These are phyloP conservation scores for Penicillium oxalicum DNA, from an alignment of 2,329 filamentous ascomycete genomes.

Conservation along the genomic window DNA sequence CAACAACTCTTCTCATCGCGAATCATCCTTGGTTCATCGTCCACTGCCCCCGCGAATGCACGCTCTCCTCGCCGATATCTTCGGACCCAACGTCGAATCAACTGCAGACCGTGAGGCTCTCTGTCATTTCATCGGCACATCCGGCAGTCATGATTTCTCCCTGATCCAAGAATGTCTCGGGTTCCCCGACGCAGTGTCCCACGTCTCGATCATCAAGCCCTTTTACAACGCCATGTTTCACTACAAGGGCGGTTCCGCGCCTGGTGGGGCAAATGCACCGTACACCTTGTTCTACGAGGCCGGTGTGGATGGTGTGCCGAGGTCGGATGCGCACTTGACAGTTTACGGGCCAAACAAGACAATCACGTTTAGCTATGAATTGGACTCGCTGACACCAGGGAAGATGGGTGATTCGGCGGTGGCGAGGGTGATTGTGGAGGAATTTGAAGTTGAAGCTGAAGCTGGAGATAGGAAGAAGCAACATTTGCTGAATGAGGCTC, in stretches of 20 bases:
- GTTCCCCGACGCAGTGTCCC: slow-evolving; percentile 43
- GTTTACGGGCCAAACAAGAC: slow-evolving; percentile 52
- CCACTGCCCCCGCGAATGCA: slow-evolving; percentile 5
- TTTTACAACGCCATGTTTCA: slow-evolving; percentile 38
- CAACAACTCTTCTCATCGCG: no score
- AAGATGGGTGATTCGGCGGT: slow-evolving; percentile 47
- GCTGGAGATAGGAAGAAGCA: neutral
- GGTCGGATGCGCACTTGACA: slow-evolving; percentile 33
- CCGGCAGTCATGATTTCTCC: slow-evolving; percentile 52
- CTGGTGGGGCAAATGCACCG: slow-evolving; percentile 13
- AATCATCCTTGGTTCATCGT: neutral
- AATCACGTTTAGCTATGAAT: slow-evolving; percentile 51
- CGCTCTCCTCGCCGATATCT: slow-evolving; percentile 23
- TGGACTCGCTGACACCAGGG: slow-evolving; percentile 15
- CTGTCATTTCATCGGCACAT: slow-evolving; percentile 42
- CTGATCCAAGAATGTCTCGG: slow-evolving; percentile 51
- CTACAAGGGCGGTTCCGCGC: slow-evolving; percentile 19
- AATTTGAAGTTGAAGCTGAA: slow-evolving; percentile 14
- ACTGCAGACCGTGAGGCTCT: slow-evolving; percentile 25
- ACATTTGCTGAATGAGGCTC: no score
- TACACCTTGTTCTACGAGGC: slow-evolving; percentile 55
- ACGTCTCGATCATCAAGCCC: slow-evolving; percentile 40
- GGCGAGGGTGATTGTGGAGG: slow-evolving; percentile 42
- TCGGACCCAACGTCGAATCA: slow-evolving; percentile 23
- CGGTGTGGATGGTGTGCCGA: slow-evolving; percentile 49